Evolutionary conservation across 805 yeast species (phyloP), one percentile per base, ranked within the genome.

Genomic region (Sugiyamaella smithiae): DNA sequence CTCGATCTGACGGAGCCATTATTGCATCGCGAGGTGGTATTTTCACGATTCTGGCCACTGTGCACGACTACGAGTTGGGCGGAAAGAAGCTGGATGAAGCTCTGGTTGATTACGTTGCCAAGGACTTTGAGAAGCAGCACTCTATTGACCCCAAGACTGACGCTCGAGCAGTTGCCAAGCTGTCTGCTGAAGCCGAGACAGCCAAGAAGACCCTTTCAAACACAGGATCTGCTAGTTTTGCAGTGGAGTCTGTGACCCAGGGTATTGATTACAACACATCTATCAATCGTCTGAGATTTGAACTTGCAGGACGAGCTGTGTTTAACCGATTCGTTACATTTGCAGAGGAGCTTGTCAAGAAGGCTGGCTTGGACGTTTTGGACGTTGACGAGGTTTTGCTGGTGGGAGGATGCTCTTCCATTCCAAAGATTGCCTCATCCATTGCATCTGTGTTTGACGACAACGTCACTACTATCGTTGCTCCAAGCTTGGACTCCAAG

Each of bases 1-100:
- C 89, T 59, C 80, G 98, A 71, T 84, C 96, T 36, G 98, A 93
- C 66, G 97, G 90, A 54, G 96, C 98, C 51, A 90, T 93, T 45
- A 74, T 93, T 61, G 82, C 97, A 35, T 86, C 84, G 46, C 83
- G 97, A 74, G 96, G 96, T 56, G 99, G 99, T 62, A 80, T 93
- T 58, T 77, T 87, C 71, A 91, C 99, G 48, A 75, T 88, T 41
- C 75, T 93, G 59, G 84, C 95, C 52, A 88, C 97, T 57, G 80
- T 81, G 51, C 96, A 89, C 64, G 85, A 87, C 67, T 74, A 74
- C 59, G 81, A 78, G 47, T 78, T 93, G 53, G 98, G 98, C 64
- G 99, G 99, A 67, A 85, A 81, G 60, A 74, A 80, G 65, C 76
- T 93, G 61, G 99, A 93, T 67, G 81, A 74, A 49, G 82, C 86